Percentiles rank a stretch among this genome's conserved stretches.
Evolutionary conservation across 306 rosid genomes (phyloP).

Genomic region (Cicer arietinum): DNA sequence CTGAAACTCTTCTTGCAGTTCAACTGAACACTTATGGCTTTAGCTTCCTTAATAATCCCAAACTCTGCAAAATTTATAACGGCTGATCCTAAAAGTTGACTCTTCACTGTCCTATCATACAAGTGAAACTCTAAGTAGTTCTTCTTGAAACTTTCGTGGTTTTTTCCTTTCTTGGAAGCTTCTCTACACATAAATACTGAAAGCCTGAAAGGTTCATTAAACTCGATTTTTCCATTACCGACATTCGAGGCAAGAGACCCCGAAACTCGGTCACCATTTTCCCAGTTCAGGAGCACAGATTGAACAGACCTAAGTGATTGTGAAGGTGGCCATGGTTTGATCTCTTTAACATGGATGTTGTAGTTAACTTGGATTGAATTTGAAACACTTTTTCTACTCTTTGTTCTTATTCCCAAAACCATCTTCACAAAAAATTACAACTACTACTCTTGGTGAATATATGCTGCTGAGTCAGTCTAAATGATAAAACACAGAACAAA

Average conservation of each 20-base stretch:
- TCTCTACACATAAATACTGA: slow-evolving; percentile 56
- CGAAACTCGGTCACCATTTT: slow-evolving; percentile 61
- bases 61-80: slow-evolving; percentile 73
- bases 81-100: slow-evolving; percentile 71
- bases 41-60: slow-evolving; percentile 57
- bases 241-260: slow-evolving; percentile 53
- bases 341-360: slow-evolving; percentile 66
- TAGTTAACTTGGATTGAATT: slow-evolving; percentile 60
- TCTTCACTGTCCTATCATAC: slow-evolving; percentile 69
- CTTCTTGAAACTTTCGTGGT: slow-evolving; percentile 62
- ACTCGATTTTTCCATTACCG: slow-evolving; percentile 56
- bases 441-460: slow-evolving; percentile 39
- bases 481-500: slow-evolving; percentile 43
- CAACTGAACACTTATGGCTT: slow-evolving; percentile 49
- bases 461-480: slow-evolving; percentile 32
- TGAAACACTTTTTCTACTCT: slow-evolving; percentile 60
- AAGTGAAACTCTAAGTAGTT: slow-evolving; percentile 67
- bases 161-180: slow-evolving; percentile 58
- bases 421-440: slow-evolving; percentile 43
- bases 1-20: slow-evolving; percentile 70
- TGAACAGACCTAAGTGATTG: slow-evolving; percentile 58
- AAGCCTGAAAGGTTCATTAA: slow-evolving; percentile 65
- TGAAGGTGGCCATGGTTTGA: slow-evolving; percentile 83
- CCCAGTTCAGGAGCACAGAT: slow-evolving; percentile 76
- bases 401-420: slow-evolving; percentile 85